Conservation (phyloP, 2,329 filamentous ascomycete species). For the Trichoderma atrobrunneum region DNA sequence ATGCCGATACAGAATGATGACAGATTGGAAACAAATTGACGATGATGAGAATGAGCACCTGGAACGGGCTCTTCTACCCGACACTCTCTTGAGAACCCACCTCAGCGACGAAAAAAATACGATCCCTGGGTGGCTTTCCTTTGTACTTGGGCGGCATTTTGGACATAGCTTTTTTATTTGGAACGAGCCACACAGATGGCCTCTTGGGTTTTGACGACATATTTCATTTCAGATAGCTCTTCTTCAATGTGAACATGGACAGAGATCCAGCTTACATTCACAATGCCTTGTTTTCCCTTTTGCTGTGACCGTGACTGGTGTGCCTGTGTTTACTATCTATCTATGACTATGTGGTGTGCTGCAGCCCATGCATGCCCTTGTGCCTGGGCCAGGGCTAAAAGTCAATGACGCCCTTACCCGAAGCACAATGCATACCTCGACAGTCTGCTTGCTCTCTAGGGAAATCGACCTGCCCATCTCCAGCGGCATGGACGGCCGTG, state of each 20-base stretch:
- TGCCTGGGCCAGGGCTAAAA: not conserved
- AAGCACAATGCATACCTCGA: not conserved
- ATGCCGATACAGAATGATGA: slow-evolving; percentile 18
- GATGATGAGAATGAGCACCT: slow-evolving; percentile 16
- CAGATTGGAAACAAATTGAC: slow-evolving; percentile 13
- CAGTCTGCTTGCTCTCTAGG: not conserved
- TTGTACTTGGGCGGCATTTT: slow-evolving; percentile 18
- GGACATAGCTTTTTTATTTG: slow-evolving; percentile 14
- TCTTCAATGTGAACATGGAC: slow-evolving; percentile 13
- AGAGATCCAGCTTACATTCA: slow-evolving; percentile 10
- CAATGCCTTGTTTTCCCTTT: not conserved
- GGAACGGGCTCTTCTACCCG: slow-evolving; percentile 10
- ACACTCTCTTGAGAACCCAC: slow-evolving; percentile 18
- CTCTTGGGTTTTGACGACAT: slow-evolving; percentile 16
- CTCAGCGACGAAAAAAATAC: not conserved
- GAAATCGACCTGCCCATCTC: not conserved
- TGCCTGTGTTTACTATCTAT: not conserved
- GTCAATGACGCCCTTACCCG: not conserved
- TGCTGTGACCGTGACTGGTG: not conserved
- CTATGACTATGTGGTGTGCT: not conserved
- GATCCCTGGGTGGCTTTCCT: slow-evolving; percentile 15
- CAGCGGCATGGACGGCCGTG: not conserved
- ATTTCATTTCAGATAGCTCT: slow-evolving; percentile 10
- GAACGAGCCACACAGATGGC: slow-evolving; percentile 12
- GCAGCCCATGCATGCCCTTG: not conserved